These are phyloP conservation scores for Alternaria arborescens DNA, from an alignment of 2,329 filamentous ascomycete species.

Conservation along the genomic window DNA sequence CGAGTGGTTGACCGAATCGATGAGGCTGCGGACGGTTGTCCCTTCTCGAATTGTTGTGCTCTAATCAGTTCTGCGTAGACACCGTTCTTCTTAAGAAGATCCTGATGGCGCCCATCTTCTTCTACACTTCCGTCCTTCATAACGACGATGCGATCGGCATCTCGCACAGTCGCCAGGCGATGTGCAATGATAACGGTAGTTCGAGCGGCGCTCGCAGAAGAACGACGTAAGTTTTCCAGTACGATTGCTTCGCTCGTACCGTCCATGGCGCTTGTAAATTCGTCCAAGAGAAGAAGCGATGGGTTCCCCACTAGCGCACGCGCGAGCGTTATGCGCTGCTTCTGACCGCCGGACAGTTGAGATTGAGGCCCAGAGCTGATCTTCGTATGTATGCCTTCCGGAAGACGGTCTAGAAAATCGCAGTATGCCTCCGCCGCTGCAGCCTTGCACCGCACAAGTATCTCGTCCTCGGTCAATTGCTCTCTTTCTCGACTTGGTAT, in stretches of 20 bases:
- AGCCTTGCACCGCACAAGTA: slow-evolving; percentile 55
- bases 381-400: slow-evolving; percentile 45
- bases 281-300: slow-evolving; percentile 46
- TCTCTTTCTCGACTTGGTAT: slow-evolving; percentile 29
- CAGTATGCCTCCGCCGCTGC: slow-evolving; percentile 66
- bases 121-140: slow-evolving; percentile 45
- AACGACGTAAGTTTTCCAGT: slow-evolving; percentile 41
- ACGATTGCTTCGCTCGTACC: slow-evolving; percentile 44
- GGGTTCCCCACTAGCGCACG: slow-evolving; percentile 47
- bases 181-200: slow-evolving; percentile 52
- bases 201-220: slow-evolving; percentile 36
- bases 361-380: slow-evolving; percentile 46
- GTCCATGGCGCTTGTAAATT: slow-evolving; percentile 48
- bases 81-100: slow-evolving; percentile 37
- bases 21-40: slow-evolving; percentile 30
- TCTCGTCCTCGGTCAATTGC: slow-evolving; percentile 44
- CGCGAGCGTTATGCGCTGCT: slow-evolving; percentile 51
- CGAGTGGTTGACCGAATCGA: slow-evolving; percentile 32
- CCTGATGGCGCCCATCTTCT: slow-evolving; percentile 46
- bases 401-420: slow-evolving; percentile 48
- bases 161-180: slow-evolving; percentile 47
- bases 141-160: slow-evolving; percentile 50
- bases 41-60: slow-evolving; percentile 49
- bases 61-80: slow-evolving; percentile 45
- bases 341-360: slow-evolving; percentile 50